Percentiles rank a stretch among this genome's conserved stretches.
These are phyloP conservation scores for Physaria fendleri DNA, from an alignment of 345 rosid genomes.

Conservation along the genomic window DNA sequence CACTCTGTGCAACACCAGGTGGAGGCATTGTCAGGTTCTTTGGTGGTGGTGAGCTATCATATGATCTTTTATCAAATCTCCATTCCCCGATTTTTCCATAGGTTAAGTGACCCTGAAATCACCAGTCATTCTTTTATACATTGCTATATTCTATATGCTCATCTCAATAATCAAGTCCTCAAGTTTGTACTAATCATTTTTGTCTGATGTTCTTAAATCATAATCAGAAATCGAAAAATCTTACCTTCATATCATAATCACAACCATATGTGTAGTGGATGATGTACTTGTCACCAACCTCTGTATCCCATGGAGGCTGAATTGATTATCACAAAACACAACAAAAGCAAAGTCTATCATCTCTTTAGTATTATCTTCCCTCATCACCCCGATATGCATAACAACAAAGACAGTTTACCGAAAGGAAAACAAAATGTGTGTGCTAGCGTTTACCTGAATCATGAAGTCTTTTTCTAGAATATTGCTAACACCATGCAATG, in stretches of 20 bases:
- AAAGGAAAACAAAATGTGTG: not conserved
- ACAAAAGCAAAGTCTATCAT: not conserved
- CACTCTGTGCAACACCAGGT: constrained; percentile 84
- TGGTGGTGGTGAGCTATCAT: constrained; percentile 49
- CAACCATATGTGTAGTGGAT: constrained; percentile 97
- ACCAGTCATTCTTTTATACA: not conserved
- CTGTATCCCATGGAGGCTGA: constrained; percentile 99
- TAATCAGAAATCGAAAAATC: not conserved
- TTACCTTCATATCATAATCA: constrained; percentile 87
- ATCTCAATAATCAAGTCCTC: not conserved
- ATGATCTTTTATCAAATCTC: constrained; percentile 96
- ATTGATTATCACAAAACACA: constrained; percentile 23
- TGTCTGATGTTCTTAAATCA: not conserved
- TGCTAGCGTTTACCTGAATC: constrained; percentile 69
- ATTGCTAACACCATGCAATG: constrained; percentile 84
- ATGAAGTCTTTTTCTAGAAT: constrained; percentile 84
- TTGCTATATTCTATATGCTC: too few relatives aligned
- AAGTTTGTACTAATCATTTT: not conserved
- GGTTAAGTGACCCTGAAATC: constrained; percentile 59
- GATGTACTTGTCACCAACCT: constrained; percentile 72
- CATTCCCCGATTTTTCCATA: constrained; percentile 95
- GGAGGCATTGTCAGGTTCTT: constrained; percentile 93
- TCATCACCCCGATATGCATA: not conserved
- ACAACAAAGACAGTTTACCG: not conserved
- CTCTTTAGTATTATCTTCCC: constrained; percentile 1